These are phyloP conservation scores for Trypanosoma vivax DNA, from an alignment of 208 protist genomes.

Conservation along the genomic window DNA sequence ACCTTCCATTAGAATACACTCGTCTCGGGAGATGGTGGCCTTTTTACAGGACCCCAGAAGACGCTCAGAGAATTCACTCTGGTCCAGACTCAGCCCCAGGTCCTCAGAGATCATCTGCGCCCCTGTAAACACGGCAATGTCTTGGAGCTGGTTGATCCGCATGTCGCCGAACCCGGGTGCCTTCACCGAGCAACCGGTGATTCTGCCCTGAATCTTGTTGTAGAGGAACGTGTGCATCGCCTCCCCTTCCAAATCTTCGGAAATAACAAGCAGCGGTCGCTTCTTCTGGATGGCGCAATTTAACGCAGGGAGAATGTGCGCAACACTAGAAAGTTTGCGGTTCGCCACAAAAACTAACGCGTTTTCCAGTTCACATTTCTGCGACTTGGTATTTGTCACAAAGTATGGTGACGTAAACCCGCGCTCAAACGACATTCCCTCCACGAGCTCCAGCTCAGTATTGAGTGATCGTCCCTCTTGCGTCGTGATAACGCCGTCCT, in stretches of 20 bases:
- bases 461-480: constrained; percentile 98
- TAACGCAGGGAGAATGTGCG: constrained; percentile 72
- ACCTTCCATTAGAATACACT: constrained; percentile 98
- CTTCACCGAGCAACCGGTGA: constrained; percentile 91
- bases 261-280: constrained; percentile 83
- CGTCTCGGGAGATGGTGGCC: constrained; percentile 94
- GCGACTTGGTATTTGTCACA: constrained; percentile 97
- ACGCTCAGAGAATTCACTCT: constrained; percentile 84
- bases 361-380: constrained; percentile 96
- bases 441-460: constrained; percentile 97
- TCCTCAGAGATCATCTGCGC: constrained; percentile 94
- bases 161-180: constrained; percentile 99
- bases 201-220: constrained; percentile 87
- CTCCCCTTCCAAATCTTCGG: constrained; percentile 88
- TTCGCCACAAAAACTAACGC: constrained; percentile 92
- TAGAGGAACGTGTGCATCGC: constrained; percentile 94
- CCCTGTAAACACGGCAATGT: constrained; percentile 99
- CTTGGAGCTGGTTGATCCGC: constrained; percentile 97
- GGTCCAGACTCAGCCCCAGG: constrained; percentile 88
- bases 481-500: constrained; percentile 99
- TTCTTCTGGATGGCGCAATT: constrained; percentile 84
- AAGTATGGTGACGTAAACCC: constrained; percentile 99
- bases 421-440: constrained; percentile 98
- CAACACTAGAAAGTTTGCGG: constrained; percentile 73
- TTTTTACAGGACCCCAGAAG: constrained; percentile 81